A percentile compares a stretch with the other conserved stretches of the same genome.
These are phyloP conservation scores for Teratosphaeria pseudoeucalypti DNA, from an alignment of 2,329 filamentous ascomycete species.

Conservation along the genomic window DNA sequence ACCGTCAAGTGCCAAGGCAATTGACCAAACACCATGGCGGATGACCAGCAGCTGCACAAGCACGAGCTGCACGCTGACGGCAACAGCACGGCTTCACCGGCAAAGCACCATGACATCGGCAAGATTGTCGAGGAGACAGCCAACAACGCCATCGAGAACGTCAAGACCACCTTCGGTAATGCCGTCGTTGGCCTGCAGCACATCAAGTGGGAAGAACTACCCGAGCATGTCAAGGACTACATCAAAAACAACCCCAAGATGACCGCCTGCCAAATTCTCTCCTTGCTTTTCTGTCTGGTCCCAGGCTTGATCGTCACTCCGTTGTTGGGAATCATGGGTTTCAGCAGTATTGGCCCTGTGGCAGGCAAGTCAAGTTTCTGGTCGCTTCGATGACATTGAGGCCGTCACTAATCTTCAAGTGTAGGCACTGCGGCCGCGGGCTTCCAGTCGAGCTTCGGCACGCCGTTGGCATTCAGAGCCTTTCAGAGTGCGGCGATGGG, in stretches of 20 bases:
- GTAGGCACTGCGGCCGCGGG: constrained; percentile 2
- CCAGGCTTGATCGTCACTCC: constrained; percentile 3
- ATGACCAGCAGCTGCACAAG: not conserved
- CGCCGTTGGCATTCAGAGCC: constrained; percentile 1
- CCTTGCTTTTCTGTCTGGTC: not conserved
- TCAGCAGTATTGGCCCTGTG: constrained; percentile 3
- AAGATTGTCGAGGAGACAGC: not conserved
- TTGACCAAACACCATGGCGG: not conserved
- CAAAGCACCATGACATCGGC: not conserved
- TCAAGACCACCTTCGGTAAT: not conserved
- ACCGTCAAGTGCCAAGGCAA: not conserved
- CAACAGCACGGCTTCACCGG: not conserved
- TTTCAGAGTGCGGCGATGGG: constrained; percentile 6
- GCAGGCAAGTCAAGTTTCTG: constrained; percentile 2
- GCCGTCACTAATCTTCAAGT: not conserved
- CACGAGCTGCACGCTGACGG: not conserved
- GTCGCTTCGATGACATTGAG: not conserved
- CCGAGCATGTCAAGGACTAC: not conserved
- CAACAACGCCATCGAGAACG: not conserved
- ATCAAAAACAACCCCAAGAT: constrained; percentile 4
- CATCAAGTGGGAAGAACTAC: constrained; percentile 2
- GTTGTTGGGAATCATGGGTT: constrained; percentile 3
- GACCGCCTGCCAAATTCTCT: constrained; percentile 3
- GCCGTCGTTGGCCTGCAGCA: not conserved
- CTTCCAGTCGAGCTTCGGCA: constrained; percentile 1